Evolutionary conservation across 2,329 filamentous ascomycete genomes (phyloP), one percentile per base, ranked within the genome.

Genomic region (Dothideomycetes sp.): DNA sequence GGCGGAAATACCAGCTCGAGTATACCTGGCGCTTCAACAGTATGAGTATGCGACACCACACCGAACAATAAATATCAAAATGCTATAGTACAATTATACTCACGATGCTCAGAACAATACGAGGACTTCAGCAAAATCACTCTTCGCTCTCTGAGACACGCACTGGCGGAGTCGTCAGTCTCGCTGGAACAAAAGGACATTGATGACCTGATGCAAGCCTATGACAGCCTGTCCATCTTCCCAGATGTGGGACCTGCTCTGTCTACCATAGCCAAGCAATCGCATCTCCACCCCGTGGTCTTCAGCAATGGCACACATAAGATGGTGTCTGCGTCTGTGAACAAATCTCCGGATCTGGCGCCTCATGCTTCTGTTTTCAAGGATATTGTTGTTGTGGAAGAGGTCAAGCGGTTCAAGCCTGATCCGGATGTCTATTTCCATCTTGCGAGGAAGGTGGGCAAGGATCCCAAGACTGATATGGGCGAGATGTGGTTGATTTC

Each of bases 21-120:
- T 88, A 86, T 50, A 84, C 81, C 30, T 87, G 79, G 79, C 67
- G 82, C 37, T 60, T 81, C 47, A 86, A 79, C 52, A 79, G 75
- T 65, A 87, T 87, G 81, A 70, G 82, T 81, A 62, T 45, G 63
- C 58, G 24, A 10, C 36, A 37, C 5, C 15, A 12, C 22, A 27
- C 12, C 22, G 7, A 12, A 12, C 22, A 7, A 7, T 7, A 7
- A 27, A 27, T 12, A 7, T 27, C 7, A 7, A 27, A 12, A 27
- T 27, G 22, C 22, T 27, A 27, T 27, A 27, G n/a, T n/a, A n/a
- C n/a, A n/a, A n/a, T n/a, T n/a, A n/a, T n/a, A n/a, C n/a, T n/a
- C n/a, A n/a, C n/a, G n/a, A n/a, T 5, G 24, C 12, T 18, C 49
- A 84, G 79, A 70, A 32, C 52, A 66, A 38, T 84, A 80, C 51